Evolutionary conservation across 208 protist species (phyloP).

Genomic region (Herpetomonas tarakana): DNA sequence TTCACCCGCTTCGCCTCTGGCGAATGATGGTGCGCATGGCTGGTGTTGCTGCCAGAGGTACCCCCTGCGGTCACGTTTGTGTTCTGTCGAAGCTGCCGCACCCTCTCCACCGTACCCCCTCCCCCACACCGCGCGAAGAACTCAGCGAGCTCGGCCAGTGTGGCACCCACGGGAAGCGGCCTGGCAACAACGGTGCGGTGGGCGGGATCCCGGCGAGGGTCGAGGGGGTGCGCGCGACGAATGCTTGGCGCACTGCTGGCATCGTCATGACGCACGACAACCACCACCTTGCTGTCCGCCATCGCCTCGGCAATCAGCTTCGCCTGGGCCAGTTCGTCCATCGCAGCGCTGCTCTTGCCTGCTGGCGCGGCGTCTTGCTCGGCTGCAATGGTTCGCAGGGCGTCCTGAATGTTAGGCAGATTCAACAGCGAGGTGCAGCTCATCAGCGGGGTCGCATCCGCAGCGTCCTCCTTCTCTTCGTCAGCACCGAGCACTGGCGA

Average conservation of each 20-base stretch:
- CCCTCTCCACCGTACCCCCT: neutral
- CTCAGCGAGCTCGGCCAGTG: constrained; percentile 14
- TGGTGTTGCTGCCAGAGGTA: neutral
- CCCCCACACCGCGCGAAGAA: constrained; percentile 11
- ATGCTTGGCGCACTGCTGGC: constrained; percentile 17
- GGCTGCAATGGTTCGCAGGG: constrained; percentile 12
- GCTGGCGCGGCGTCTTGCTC: constrained; percentile 13
- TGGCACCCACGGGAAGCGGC: constrained; percentile 21
- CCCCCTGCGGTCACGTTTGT: neutral
- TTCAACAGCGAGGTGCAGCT: constrained; percentile 22
- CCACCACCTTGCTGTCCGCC: neutral
- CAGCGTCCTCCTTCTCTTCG: neutral
- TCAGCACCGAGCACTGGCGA: constrained; percentile 12
- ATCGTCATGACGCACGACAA: neutral
- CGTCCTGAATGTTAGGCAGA: constrained; percentile 16
- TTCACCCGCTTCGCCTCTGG: neutral
- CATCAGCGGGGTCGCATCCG: constrained; percentile 14
- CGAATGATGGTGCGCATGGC: too few species aligned
- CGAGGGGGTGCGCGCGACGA: constrained; percentile 20
- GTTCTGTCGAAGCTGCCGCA: neutral
- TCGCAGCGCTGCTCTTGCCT: neutral
- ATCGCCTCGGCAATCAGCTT: neutral
- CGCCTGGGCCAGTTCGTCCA: neutral
- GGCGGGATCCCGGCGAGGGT: constrained; percentile 19
- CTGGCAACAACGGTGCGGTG: constrained; percentile 26